Percentiles rank a stretch among this genome's conserved stretches.
phyloP scores from a whole-genome alignment of 1,139 yeast species.

The Diutina catenulata region DNA sequence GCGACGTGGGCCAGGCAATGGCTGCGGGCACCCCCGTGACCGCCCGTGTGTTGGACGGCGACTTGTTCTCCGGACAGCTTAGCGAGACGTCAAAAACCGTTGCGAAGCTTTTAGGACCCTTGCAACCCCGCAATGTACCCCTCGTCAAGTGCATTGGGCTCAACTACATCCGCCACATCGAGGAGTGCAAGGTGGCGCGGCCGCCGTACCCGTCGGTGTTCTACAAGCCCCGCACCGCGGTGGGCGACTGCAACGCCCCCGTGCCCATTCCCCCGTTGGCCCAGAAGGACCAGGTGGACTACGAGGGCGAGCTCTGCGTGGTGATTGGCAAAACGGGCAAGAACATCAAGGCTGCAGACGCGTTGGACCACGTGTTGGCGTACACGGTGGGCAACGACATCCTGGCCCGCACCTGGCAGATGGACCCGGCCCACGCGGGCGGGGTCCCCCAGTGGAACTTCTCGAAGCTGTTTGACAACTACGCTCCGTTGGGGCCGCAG shows the following conservation, averaged over 20 bases:
- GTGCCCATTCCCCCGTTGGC: conserved; percentile 32
- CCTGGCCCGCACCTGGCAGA: conserved; percentile 43
- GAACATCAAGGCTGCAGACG: conserved; percentile 29
- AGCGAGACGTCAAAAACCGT: conserved; percentile 23
- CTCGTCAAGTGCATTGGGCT: conserved; percentile 28
- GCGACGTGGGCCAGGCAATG: not conserved
- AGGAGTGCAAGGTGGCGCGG: conserved; percentile 16
- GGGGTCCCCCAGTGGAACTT: conserved; percentile 36
- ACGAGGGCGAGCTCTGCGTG: conserved; percentile 42
- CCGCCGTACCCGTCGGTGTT: conserved; percentile 40
- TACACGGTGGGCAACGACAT: conserved; percentile 44
- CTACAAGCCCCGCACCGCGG: conserved; percentile 30
- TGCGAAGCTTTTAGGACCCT: conserved; percentile 23
- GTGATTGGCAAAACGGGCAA: conserved; percentile 39
- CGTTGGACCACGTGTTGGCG: conserved; percentile 37
- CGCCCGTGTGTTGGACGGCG: conserved; percentile 29
- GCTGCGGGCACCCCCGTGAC: conserved; percentile 6
- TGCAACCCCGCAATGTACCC: conserved; percentile 19
- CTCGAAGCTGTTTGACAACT: conserved; percentile 44
- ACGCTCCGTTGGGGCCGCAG: conserved; percentile 44
- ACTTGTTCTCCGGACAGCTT: conserved; percentile 24
- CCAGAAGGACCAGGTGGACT: conserved; percentile 28
- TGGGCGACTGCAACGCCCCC: conserved; percentile 26
- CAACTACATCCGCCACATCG: conserved; percentile 22
- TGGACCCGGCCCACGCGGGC: conserved; percentile 12